Conservation (phyloP, 768 basidiomycete species). For the Naganishia randhawae region DNA sequence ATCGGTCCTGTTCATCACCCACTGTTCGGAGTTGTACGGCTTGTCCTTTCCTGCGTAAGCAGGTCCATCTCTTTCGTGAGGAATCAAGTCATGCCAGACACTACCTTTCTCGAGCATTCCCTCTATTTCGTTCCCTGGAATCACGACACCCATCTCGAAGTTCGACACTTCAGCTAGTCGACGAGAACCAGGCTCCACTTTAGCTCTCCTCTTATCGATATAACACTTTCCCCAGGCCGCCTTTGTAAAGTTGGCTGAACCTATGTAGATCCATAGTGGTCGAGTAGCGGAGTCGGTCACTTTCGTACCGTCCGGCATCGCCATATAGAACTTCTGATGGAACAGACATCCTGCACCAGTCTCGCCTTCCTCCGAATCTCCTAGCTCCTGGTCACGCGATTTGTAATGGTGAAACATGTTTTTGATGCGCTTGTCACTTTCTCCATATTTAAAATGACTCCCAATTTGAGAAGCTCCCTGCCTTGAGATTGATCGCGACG, state of each 20-base stretch:
- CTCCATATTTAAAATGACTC: constrained; percentile 21
- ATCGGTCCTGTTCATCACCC: constrained; percentile 7
- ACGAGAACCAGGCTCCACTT: background rate
- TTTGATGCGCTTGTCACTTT: constrained; percentile 13
- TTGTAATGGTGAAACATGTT: constrained; percentile 26
- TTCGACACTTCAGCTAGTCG: constrained; percentile 19
- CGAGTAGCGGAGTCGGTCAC: background rate
- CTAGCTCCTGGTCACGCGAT: constrained; percentile 27
- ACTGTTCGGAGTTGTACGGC: constrained; percentile 20
- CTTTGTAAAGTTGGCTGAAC: constrained; percentile 30
- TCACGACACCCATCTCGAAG: constrained; percentile 28
- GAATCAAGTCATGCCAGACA: constrained; percentile 28
- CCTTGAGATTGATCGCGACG: constrained; percentile 17
- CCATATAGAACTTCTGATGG: constrained; percentile 28
- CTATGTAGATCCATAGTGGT: constrained; percentile 30
- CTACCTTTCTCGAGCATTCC: constrained; percentile 28
- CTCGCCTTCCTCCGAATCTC: constrained; percentile 15
- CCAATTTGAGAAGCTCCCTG: constrained; percentile 30
- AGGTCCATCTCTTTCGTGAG: constrained; percentile 9
- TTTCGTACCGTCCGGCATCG: constrained; percentile 21
- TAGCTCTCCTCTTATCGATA: background rate
- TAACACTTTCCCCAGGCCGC: constrained; percentile 26
- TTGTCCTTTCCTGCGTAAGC: constrained; percentile 16
- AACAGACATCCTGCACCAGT: constrained; percentile 26
- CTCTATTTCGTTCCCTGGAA: constrained; percentile 19